Base-by-base conservation (phyloP, 2,329 filamentous ascomycete genomes). In the Alternaria solani region DNA sequence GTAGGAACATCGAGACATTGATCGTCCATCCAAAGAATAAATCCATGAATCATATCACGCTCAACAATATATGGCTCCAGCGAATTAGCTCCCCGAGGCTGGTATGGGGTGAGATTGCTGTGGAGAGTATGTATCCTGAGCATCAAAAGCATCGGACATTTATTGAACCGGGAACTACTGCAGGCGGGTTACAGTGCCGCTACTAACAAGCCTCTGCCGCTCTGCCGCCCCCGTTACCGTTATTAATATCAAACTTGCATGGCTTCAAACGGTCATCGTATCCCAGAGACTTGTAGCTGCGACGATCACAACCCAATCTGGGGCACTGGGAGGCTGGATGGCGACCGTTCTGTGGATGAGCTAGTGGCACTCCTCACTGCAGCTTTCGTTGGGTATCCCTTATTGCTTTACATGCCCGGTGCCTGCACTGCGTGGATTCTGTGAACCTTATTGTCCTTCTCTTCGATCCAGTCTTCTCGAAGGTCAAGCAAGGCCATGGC, bases 401-500 rank as follows among this genome's bases (percentile, higher is more conserved):
- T 49, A 49, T 49, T 38, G 23, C 23, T 23, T n/a, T 49, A 32
- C 20, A 49, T 49, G 46, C 30, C 32, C 30, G 20, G 46, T 48
- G 30, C 46, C 18, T 34, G 30, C 46, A 25, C 3, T 36, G 46
- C 8, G 41, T 53, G 39, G 51, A 52, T 42, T 16, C 6, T 2
- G 25, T 32, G 38, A 23, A 28, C n/a, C 14, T 25, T 32, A 20
- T 41, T 42, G 36, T 52, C 26, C 14, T 32, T 12, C 16, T 18
- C 5, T 14, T 48, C 14, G 26, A 14, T 5, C 25, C 28, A 36
- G 25, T 25, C 26, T 16, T 11, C 6, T 44, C 11, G 8, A 48
- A 38, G n/a, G 26, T 14, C n/a, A 26, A 32, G 14, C 18, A 36
- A 9, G 30, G 26, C 23, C 43, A 59, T 59, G 57, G 52, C 57